Evolutionary conservation across 164 flowering plant species (phyloP).

Genomic region (Litsea cubeba): DNA sequence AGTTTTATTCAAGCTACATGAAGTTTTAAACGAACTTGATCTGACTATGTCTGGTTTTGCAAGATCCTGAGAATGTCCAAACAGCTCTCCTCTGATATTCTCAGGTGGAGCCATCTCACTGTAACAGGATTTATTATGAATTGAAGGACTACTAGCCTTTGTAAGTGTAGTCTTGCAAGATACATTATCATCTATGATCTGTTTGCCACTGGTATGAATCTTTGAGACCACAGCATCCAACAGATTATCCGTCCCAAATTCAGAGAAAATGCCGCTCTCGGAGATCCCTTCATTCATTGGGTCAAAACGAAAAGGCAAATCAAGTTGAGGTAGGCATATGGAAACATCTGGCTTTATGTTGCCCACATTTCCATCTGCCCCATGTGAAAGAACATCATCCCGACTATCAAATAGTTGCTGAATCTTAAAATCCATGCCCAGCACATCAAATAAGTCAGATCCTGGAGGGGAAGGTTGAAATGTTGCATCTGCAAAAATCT

Average conservation of each 20-base stretch:
- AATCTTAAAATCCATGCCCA: constrained; percentile 54
- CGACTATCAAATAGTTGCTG: constrained; percentile 27
- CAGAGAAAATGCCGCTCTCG: constrained; percentile 43
- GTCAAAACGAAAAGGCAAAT: constrained; percentile 15
- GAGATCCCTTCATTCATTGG: constrained; percentile 34
- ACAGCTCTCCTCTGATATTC: constrained; percentile 22
- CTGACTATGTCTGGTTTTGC: constrained; percentile 20
- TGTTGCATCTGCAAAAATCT: constrained; percentile 8
- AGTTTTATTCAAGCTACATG: not conserved
- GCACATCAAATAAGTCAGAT: constrained; percentile 66
- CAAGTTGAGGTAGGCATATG: constrained; percentile 15
- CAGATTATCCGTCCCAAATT: constrained; percentile 47
- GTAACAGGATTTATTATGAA: constrained; percentile 35
- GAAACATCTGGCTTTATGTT: constrained; percentile 23
- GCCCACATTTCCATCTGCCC: constrained; percentile 8
- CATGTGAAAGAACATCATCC: constrained; percentile 18
- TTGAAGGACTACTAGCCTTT: constrained; percentile 31
- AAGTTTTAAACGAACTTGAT: constrained; percentile 12
- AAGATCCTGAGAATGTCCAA: constrained; percentile 21
- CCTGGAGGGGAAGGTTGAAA: constrained; percentile 24
- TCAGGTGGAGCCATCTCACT: constrained; percentile 28
- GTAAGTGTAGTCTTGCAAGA: constrained; percentile 43
- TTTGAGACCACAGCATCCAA: constrained; percentile 87
- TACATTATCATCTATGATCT: constrained; percentile 44
- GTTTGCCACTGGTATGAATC: constrained; percentile 37